Evolutionary conservation across 306 rosid genomes (phyloP).

Genomic region (Gastrolobium bilobum): DNA sequence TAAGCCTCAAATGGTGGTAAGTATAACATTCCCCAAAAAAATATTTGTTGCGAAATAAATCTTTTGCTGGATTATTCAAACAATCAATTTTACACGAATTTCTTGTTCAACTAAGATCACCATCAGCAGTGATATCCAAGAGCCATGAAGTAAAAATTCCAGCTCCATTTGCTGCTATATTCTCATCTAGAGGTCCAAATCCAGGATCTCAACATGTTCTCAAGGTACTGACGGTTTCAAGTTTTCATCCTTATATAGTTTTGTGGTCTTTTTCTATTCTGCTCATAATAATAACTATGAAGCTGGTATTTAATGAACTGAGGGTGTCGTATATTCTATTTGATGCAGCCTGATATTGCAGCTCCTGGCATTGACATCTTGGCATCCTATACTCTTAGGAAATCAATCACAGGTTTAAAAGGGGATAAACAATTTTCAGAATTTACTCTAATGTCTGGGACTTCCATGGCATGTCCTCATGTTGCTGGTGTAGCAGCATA

Average conservation of each 20-base stretch:
- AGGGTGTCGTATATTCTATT: neutral
- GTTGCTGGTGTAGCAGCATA: slow-evolving; percentile 91
- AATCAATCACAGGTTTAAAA: slow-evolving; percentile 74
- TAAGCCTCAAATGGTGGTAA: too few relatives aligned
- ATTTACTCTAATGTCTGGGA: slow-evolving; percentile 82
- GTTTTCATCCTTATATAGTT: slow-evolving; percentile 5
- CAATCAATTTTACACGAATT: slow-evolving; percentile 37
- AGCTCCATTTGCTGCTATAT: slow-evolving; percentile 76
- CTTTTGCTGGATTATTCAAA: slow-evolving; percentile 36
- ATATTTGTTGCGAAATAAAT: slow-evolving; percentile 2
- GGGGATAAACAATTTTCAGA: slow-evolving; percentile 89
- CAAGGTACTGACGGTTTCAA: slow-evolving; percentile 60
- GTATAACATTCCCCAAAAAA: too few relatives aligned
- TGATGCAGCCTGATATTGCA: slow-evolving; percentile 87
- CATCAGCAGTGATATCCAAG: slow-evolving; percentile 78
- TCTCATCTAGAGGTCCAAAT: slow-evolving; percentile 89
- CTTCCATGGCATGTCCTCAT: slow-evolving; percentile 98
- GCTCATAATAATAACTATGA: slow-evolving; percentile 5
- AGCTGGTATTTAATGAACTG: neutral
- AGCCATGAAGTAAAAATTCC: slow-evolving; percentile 43
- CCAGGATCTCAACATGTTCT: slow-evolving; percentile 67
- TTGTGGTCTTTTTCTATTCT: neutral
- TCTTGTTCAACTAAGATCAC: slow-evolving; percentile 60
- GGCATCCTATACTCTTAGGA: slow-evolving; percentile 80
- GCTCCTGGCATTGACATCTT: slow-evolving; percentile 91